Conservation (phyloP, 139 green algal genomes). For the Nannochloris sp. region DNA sequence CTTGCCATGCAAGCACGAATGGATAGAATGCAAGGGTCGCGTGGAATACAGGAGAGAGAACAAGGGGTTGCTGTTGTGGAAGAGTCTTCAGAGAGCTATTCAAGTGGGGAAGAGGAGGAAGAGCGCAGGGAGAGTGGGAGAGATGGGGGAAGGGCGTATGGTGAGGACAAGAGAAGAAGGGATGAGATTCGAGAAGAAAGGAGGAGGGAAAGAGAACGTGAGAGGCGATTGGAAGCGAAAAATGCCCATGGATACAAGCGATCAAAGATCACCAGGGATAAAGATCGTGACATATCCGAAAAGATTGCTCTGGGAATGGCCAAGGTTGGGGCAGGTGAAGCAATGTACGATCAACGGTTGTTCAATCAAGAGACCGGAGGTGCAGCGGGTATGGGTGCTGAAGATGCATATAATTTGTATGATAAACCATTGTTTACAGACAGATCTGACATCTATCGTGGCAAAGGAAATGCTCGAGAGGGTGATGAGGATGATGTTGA, state of each 20-base stretch:
- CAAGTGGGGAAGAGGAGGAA: neutral
- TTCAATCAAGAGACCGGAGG: conserved; percentile 93
- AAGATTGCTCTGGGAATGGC: conserved; percentile 75
- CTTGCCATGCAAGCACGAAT: conserved; percentile 83
- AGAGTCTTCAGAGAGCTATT: conserved; percentile 3
- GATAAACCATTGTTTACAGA: conserved; percentile 91
- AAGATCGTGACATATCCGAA: conserved; percentile 89
- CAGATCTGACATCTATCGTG: conserved; percentile 57
- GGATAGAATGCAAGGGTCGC: conserved; percentile 53
- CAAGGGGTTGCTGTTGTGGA: conserved; percentile 5
- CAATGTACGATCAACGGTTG: conserved; percentile 92
- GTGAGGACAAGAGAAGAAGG: conserved; percentile 59
- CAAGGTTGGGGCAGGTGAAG: conserved; percentile 55
- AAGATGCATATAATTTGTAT: conserved; percentile 93
- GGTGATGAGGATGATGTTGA: conserved; percentile 11
- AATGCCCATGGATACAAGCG: conserved; percentile 71
- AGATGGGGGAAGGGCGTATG: conserved; percentile 46
- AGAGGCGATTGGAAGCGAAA: conserved; percentile 69
- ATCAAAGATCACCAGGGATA: conserved; percentile 85
- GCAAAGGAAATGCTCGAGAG: conserved; percentile 8
- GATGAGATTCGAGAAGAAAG: conserved; percentile 76
- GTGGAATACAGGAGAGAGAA: neutral
- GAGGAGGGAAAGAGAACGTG: conserved; percentile 79
- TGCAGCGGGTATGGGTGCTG: conserved; percentile 62
- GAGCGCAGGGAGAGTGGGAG: neutral